phyloP scores from a whole-genome alignment of 306 rosid genomes.

The Cucurbita maxima region DNA sequence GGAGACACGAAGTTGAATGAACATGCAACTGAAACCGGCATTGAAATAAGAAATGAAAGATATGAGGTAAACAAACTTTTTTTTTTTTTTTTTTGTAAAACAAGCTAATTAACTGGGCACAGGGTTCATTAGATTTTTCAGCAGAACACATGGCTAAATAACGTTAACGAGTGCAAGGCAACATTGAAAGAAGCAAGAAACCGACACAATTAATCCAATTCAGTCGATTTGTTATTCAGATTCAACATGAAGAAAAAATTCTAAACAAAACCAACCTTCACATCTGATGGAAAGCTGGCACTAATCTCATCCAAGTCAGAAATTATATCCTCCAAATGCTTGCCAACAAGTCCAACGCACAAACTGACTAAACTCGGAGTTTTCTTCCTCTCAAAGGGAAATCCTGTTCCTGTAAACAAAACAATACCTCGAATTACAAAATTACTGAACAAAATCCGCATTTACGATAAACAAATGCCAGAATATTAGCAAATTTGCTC shows the following conservation, averaged over 20 bases:
- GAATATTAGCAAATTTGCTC: not conserved
- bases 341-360: constrained; percentile 71
- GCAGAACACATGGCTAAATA: not conserved
- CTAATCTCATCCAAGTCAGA: constrained; percentile 59
- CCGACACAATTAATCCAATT: not conserved
- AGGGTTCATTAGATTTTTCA: not conserved
- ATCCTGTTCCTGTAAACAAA: constrained; percentile 23
- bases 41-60: not conserved
- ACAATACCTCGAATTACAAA: not conserved
- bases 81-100: not conserved
- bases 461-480: not conserved
- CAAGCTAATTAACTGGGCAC: not conserved
- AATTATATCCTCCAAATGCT: constrained; percentile 69
- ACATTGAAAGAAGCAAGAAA: not conserved
- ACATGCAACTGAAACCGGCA: not conserved
- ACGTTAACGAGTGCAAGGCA: not conserved
- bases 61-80: not conserved
- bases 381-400: constrained; percentile 23
- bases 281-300: constrained; percentile 47
- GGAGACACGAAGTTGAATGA: not conserved
- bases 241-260: not conserved
- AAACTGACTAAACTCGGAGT: constrained; percentile 54
- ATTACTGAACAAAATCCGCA: not conserved
- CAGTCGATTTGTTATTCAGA: not conserved
- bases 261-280: constrained; percentile 34